Base-by-base conservation (phyloP, 495 filamentous ascomycete genomes). In the Neurospora sp. region DNA sequence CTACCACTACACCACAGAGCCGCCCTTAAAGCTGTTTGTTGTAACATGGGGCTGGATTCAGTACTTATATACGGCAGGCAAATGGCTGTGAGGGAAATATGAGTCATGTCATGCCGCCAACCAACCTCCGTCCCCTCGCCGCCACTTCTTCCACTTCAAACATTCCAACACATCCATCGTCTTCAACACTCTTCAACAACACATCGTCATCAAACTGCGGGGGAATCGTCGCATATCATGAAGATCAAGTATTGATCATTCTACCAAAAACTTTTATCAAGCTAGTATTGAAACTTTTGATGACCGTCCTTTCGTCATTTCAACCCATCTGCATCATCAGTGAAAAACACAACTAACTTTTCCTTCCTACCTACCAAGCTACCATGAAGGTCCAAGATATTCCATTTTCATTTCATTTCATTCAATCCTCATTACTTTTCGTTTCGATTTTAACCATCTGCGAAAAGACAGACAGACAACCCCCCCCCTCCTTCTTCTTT, bases 21-120 rank as follows among this genome's bases (percentile, higher is more conserved):
- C 53, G 53, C 53, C 53, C 53, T 65, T 65, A 1, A 65, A 65
- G 53, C 53, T 65, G 5, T 35, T 35, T 65, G 53, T 65, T 65
- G 27, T 2, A 65, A 4, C 0, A 16, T 9, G 0, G 0, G 0
- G 27, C 2, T 1, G 3, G 6, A 61, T 0, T 16, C 2, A 0
- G 2, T 8, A 1, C 6, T 61, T 35, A 61, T 61, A 61, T 31
- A 2, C 0, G 6, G 12, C 22, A 1, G 6, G 12, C 22, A 2
- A 61, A 16, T 0, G 10, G 42, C 5, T 12, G 2, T 12, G 46
- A 3, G 18, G 18, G 11, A 59, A 27, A 27, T 59, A 27, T 59
- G 31, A 35, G 31, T 31, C 27, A 22, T 31, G 48, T 7, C 48
- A 53, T 27, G 5, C 20, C 46, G 20, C 16, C 40, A 2, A 18